Conservation (phyloP, 805 yeast genomes). For the Hanseniaspora hatyaiensis region DNA sequence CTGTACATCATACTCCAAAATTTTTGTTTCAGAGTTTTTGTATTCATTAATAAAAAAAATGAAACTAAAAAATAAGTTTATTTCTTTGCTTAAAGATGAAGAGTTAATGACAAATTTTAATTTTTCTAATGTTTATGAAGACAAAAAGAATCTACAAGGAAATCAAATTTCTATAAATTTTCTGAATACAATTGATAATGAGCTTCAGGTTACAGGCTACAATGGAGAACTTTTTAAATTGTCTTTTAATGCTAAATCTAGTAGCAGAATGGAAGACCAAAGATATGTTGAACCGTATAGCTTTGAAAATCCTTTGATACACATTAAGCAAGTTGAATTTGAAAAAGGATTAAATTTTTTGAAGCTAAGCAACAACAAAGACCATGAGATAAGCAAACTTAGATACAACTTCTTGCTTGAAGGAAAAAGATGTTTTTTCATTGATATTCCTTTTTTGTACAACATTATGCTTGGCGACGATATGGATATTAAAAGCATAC, state of each 20-base stretch:
- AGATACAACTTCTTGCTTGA: not conserved
- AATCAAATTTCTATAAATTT: slow-evolving; percentile 3
- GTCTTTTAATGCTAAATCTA: too few relatives aligned
- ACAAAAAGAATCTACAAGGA: not conserved
- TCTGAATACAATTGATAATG: not conserved
- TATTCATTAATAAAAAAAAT: too few relatives aligned
- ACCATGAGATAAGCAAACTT: not conserved
- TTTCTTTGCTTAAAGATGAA: not conserved
- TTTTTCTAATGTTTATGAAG: not conserved
- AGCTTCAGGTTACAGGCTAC: not conserved
- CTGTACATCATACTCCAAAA: too few relatives aligned
- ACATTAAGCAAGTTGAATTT: too few relatives aligned
- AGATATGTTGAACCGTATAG: too few relatives aligned
- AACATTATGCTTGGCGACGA: not conserved
- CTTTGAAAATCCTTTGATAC: too few relatives aligned
- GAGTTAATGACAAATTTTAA: not conserved
- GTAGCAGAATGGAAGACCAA: too few relatives aligned
- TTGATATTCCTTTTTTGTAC: slow-evolving; percentile 3
- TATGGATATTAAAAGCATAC: not conserved
- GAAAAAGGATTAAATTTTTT: not conserved
- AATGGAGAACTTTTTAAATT: not conserved
- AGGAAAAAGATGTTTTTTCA: not conserved
- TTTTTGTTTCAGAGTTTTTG: not conserved
- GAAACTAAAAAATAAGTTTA: not conserved
- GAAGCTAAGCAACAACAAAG: not conserved